Evolutionary conservation across 129 eudicot genomes (phyloP).

Genomic region (Saussurea involucrata): DNA sequence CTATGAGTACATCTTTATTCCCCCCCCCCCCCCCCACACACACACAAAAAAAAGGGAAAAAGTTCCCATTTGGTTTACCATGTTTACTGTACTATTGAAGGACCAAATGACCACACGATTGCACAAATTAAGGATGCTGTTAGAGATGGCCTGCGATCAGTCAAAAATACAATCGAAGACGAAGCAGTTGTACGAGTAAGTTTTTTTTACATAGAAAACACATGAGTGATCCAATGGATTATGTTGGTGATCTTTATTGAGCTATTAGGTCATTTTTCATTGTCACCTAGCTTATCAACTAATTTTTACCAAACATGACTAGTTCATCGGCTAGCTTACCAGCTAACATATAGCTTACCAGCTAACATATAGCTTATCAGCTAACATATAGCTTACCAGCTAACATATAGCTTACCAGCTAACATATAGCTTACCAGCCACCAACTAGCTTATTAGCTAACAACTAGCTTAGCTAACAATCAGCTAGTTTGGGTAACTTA

Average conservation of each 20-base stretch:
- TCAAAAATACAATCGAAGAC: conserved; percentile 82
- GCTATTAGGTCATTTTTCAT: background rate
- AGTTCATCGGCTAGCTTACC: background rate
- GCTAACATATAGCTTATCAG: background rate
- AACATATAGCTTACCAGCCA: background rate
- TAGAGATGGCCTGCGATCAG: conserved; percentile 90
- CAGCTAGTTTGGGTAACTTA: background rate
- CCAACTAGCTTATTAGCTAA: background rate
- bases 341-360: background rate
- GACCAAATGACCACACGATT: conserved; percentile 97
- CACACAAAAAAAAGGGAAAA: no score
- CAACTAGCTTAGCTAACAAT: no score
- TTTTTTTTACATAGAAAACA: background rate
- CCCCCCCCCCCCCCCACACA: no score
- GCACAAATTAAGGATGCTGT: conserved; percentile 97
- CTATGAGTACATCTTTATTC: no score
- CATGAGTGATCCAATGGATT: background rate
- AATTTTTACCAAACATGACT: background rate
- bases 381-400: background rate
- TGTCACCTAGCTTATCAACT: background rate
- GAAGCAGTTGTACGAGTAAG: conserved; percentile 79
- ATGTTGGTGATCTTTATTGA: background rate
- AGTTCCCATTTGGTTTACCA: background rate
- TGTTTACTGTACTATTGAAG: conserved; percentile 29
- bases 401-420: background rate